Conservation (phyloP, 2,329 filamentous ascomycete genomes). For the Pochonia chlamydosporia region DNA sequence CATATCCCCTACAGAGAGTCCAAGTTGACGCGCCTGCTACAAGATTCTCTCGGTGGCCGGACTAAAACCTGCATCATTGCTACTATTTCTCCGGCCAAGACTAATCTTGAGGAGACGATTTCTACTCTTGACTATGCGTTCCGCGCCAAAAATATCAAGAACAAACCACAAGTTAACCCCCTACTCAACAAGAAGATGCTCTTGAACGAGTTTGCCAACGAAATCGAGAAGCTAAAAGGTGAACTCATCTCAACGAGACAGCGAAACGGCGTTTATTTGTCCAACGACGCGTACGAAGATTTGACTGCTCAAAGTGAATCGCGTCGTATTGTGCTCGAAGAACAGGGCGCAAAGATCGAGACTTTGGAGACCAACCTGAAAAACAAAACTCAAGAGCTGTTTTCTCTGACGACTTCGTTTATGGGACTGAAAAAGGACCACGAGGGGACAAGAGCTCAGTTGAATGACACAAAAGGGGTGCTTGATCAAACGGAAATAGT, state of each 20-base stretch:
- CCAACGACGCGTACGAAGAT: constrained; percentile 83
- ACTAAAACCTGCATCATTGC: constrained; percentile 99
- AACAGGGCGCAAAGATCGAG: constrained; percentile 87
- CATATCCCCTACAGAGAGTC: constrained; percentile 94
- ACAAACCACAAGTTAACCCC: constrained; percentile 93
- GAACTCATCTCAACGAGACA: constrained; percentile 90
- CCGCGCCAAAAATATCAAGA: constrained; percentile 95
- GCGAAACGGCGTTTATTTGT: constrained; percentile 90
- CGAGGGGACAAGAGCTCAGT: constrained; percentile 63
- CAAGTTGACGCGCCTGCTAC: constrained; percentile 86
- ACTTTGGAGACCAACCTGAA: constrained; percentile 85
- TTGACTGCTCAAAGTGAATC: constrained; percentile 91
- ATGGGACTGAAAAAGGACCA: constrained; percentile 86
- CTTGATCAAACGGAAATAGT: constrained; percentile 86
- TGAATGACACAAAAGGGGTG: constrained; percentile 76
- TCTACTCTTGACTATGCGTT: constrained; percentile 98
- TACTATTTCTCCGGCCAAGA: constrained; percentile 89
- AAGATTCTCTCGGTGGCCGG: constrained; percentile 91
- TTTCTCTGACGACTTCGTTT: constrained; percentile 79
- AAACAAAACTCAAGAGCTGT: constrained; percentile 91
- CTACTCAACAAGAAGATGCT: constrained; percentile 90
- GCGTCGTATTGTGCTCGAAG: constrained; percentile 81
- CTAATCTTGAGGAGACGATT: constrained; percentile 95
- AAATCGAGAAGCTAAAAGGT: constrained; percentile 92
- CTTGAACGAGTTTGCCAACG: constrained; percentile 79